Evolutionary conservation across 202 grass and related monocot genomes (phyloP), one percentile per base, ranked within the genome.

Genomic region (Setaria italica): DNA sequence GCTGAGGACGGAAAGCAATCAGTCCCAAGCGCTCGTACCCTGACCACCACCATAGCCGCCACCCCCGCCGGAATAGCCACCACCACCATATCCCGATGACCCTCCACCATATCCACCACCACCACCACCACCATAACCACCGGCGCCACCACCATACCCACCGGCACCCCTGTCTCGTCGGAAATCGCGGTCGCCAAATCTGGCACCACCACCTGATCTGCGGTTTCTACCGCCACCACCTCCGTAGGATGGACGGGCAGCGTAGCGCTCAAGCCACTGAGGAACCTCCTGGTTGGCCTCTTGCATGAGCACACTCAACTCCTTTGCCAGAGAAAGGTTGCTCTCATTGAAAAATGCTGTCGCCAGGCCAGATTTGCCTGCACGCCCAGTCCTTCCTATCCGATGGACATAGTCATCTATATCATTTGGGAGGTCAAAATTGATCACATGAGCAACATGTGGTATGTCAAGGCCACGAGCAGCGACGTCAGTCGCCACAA

Each of bases 361-460:
- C 12, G 93, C 93, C 46, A 95, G 45, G 33, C 93, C 93, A 65
- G 64, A 73, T 81, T 95, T 95, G 30, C 93, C 93, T 0, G 93
- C 93, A 74, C 93, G 87, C 6, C 93, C 93, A 6, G 93, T 95
- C 81, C 93, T 91, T 81, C 93, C 93, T 59, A 95, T 92, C 34
- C 93, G 93, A 74, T 95, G 93, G 50, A 95, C 93, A 45, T 92
- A 95, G 47, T 95, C 93, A 25, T 95, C 93, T 9, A 92, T 95
- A 77, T 95, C 93, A 78, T 95, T 95, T 21, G 93, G 93, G 29
- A 95, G 87, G 70, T 95, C 93, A 78, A 95, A 95, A 83, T 95
- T 92, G 51, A 95, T 79, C 12, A 95, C 93, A 47, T 95, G 93
- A 0, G 93, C 79, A 62, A 95, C 93, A 74, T 95, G 90, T 16